Conservation (phyloP, 148 eudicot genomes). For the Salicornia ramosissima region DNA sequence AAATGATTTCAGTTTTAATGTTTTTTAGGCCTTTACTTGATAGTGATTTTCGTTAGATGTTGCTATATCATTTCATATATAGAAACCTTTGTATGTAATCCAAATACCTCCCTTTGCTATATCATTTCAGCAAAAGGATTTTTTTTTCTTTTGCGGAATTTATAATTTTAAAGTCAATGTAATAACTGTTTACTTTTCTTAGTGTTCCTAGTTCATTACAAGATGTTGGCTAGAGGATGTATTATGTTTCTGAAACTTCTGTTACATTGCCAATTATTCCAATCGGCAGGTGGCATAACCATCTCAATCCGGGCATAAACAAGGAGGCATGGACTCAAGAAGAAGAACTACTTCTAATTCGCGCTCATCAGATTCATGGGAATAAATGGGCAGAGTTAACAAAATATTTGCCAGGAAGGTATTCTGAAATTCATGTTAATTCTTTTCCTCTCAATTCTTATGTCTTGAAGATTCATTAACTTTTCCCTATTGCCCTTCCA, state of each 20-base stretch:
- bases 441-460: neutral
- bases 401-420: slow-evolving; percentile 92
- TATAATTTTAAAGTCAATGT: too few relatives aligned
- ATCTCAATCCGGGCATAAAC: slow-evolving; percentile 90
- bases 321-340: slow-evolving; percentile 98
- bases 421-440: neutral
- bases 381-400: slow-evolving; percentile 98
- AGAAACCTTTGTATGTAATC: neutral
- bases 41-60: neutral
- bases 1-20: too few relatives aligned
- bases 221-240: neutral
- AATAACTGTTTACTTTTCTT: too few relatives aligned
- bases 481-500: neutral
- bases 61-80: neutral
- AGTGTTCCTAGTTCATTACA: neutral
- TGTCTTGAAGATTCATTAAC: neutral
- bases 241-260: slow-evolving; percentile 11
- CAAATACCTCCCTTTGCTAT: too few relatives aligned
- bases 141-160: too few relatives aligned
- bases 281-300: slow-evolving; percentile 87
- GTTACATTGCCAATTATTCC: slow-evolving; percentile 12
- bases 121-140: too few relatives aligned
- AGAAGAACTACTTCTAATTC: slow-evolving; percentile 79
- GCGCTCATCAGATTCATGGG: slow-evolving; percentile 80
- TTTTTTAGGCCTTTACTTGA: neutral